Base-by-base conservation (phyloP, 2,329 filamentous ascomycete genomes). In the Aspergillus puulaauensis region DNA sequence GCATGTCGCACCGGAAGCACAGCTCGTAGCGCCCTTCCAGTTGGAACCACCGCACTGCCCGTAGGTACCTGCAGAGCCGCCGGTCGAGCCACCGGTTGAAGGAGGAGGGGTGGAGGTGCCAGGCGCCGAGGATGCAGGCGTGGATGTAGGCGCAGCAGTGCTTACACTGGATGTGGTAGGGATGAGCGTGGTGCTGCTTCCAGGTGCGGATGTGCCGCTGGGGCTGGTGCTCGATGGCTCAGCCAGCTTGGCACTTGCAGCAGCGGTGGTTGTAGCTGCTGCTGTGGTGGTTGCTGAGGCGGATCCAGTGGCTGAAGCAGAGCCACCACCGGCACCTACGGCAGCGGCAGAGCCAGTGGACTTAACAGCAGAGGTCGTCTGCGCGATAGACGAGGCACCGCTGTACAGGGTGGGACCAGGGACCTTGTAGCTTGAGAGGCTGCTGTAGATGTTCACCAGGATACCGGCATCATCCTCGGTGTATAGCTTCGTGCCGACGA, bases 391-490 rank as follows among this genome's bases (percentile, higher is more conserved):
- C 2, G 57, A 50, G 21, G 61, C 63, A 9, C 56, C 57, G 5
- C 55, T 58, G 17, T 62, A 61, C 21, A 62, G 31, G 6, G 61
- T 57, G 6, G 64, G 62, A 0, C 64, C 64, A 6, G 64, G 64
- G 1, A 64, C 37, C 2, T 50, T 37, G 33, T 66, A 66, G 3
- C 52, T 48, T 6, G 33, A 41, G 11, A 66, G 40, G 2, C 53
- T 56, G 24, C 35, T 35, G 45, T 86, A 86, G 71, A 86, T 78
- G 77, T 83, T 81, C 77, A 85, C 74, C 57, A 77, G 62, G 64
- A 87, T 82, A 52, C 85, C 85, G 15, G 80, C 70, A 65, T 86
- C 84, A 39, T 73, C 70, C 56, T 75, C 72, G 37, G 73, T 82
- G 77, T 86, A 87, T 8, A 86, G 75, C 52, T 73, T 69, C 2